A percentile compares a stretch with the other conserved stretches of the same genome.
Evolutionary conservation across 148 eudicot species (phyloP).

Genomic region (Silene conica): DNA sequence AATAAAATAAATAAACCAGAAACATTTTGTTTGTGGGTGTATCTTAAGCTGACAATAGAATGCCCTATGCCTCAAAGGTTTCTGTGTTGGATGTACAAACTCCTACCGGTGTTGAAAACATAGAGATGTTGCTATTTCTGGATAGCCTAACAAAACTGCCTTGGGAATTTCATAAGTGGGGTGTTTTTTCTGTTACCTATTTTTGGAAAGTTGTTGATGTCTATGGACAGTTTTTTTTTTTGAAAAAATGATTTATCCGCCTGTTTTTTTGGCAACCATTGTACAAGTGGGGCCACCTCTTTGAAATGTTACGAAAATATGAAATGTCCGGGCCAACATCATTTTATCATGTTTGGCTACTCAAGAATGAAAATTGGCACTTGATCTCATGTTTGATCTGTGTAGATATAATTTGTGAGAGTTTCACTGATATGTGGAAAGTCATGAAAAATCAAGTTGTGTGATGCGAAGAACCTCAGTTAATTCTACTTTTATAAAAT

Average conservation of each 20-base stretch:
- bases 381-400: neutral
- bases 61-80: neutral
- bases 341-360: neutral
- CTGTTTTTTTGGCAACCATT: neutral
- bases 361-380: neutral
- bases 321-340: neutral
- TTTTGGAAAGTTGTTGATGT: neutral
- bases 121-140: neutral
- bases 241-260: neutral
- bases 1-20: neutral
- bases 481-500: neutral
- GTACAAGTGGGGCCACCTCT: neutral
- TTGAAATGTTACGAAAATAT: neutral
- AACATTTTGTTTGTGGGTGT: neutral
- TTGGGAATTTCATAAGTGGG: neutral
- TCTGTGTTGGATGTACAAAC: neutral
- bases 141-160: neutral
- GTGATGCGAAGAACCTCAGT: neutral
- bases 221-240: neutral
- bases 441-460: neutral
- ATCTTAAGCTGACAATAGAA: neutral
- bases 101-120: neutral
- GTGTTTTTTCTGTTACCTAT: neutral
- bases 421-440: neutral
- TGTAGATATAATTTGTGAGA: neutral